These are phyloP conservation scores for Aspergillus cavernicola DNA, from an alignment of 495 filamentous ascomycete species.

Conservation along the genomic window DNA sequence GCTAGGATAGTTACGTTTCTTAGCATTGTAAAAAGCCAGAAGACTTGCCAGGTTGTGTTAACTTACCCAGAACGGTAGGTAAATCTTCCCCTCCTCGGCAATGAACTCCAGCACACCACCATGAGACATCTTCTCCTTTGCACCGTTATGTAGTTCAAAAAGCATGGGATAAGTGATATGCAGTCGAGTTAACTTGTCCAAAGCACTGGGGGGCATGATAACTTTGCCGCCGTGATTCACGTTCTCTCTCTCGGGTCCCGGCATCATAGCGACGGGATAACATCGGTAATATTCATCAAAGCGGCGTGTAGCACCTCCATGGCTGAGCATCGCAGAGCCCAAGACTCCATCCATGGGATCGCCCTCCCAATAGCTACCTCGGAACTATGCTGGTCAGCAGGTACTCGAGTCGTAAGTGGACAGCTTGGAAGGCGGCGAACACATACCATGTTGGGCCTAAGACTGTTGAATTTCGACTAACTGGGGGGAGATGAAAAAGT, in stretches of 20 bases:
- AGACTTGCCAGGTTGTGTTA: not conserved
- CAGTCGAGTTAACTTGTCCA: conserved; percentile 92
- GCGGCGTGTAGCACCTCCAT: conserved; percentile 50
- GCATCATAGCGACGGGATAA: conserved; percentile 91
- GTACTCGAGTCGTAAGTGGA: not conserved
- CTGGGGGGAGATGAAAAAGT: no score
- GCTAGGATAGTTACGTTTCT: conserved; percentile 48
- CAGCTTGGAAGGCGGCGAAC: not conserved
- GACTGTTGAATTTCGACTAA: no score
- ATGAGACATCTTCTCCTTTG: conserved; percentile 73
- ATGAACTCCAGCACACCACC: conserved; percentile 96
- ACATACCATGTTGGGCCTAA: conserved; percentile 26
- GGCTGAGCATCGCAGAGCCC: conserved; percentile 39
- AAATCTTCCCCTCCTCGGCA: conserved; percentile 93
- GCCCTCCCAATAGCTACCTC: conserved; percentile 51
- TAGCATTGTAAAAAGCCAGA: not conserved
- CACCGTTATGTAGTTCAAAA: conserved; percentile 89
- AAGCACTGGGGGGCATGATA: conserved; percentile 87
- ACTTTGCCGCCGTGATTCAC: conserved; percentile 97
- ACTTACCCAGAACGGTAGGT: conserved; percentile 89
- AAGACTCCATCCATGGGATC: conserved; percentile 54
- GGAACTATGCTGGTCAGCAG: conserved; percentile 42
- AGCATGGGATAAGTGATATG: conserved; percentile 98
- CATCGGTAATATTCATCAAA: conserved; percentile 98
- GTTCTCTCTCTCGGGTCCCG: conserved; percentile 83